phyloP scores from a whole-genome alignment of 1,139 yeast genomes.

The Hyphopichia buzzinii region DNA sequence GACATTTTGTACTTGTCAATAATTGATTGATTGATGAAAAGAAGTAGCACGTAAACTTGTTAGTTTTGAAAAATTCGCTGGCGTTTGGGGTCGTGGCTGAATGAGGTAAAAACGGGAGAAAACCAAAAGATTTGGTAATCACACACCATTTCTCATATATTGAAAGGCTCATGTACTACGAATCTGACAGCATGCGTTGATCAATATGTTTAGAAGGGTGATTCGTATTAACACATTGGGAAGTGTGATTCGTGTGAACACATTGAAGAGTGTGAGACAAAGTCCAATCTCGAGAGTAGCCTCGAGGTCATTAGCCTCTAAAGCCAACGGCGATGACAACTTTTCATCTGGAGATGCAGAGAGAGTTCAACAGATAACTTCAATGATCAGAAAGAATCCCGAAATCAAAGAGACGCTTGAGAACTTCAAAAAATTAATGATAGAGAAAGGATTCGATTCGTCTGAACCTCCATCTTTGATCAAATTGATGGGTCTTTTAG shows the following conservation, averaged over 20 bases:
- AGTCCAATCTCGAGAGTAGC: no score
- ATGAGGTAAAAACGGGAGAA: conserved; percentile 1
- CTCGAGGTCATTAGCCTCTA: conserved; percentile 10
- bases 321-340: conserved; percentile 8
- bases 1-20: conserved; percentile 42
- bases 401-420: conserved; percentile 26
- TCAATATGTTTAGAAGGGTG: background rate
- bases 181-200: no score
- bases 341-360: conserved; percentile 13
- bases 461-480: conserved; percentile 34
- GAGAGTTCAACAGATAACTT: conserved; percentile 17
- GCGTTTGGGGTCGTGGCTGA: conserved; percentile 3
- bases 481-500: conserved; percentile 36
- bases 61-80: conserved; percentile 3
- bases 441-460: conserved; percentile 32
- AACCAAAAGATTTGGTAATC: no score
- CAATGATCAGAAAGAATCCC: conserved; percentile 24
- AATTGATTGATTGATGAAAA: background rate
- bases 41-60: background rate
- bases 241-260: no score
- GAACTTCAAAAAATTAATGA: conserved; percentile 32
- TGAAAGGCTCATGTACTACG: no score
- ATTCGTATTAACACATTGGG: background rate
- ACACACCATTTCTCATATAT: no score
- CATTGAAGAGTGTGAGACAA: no score